Percentiles rank a stretch among this genome's conserved stretches.
These are phyloP conservation scores for Ananas comosus DNA, from an alignment of 176 grass and related monocot genomes.

Conservation along the genomic window DNA sequence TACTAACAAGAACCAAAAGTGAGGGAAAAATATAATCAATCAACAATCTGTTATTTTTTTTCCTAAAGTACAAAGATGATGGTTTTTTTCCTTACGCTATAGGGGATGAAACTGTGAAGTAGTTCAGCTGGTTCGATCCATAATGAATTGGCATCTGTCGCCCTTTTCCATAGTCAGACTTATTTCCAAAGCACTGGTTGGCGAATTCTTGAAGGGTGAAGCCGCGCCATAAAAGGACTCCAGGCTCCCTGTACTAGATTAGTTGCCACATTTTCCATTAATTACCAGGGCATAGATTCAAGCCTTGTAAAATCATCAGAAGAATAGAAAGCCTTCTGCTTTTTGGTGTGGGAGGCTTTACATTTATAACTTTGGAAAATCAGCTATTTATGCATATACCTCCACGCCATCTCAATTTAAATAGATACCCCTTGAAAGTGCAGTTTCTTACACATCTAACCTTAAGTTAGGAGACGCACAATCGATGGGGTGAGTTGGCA, in stretches of 20 bases:
- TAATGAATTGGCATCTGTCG: constrained; percentile 98
- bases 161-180: constrained; percentile 81
- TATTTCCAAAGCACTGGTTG: constrained; percentile 89
- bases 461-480: no score
- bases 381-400: no score
- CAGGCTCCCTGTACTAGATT: constrained; percentile 90
- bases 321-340: not conserved
- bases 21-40: constrained; percentile 3
- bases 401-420: no score
- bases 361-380: no score
- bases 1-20: constrained; percentile 39
- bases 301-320: not conserved
- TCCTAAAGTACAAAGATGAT: not conserved
- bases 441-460: no score
- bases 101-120: constrained; percentile 85
- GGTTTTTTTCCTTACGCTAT: constrained; percentile 51
- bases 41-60: not conserved
- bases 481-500: no score
- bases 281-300: not conserved
- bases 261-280: not conserved
- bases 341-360: no score
- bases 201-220: constrained; percentile 94
- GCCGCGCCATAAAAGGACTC: constrained; percentile 86
- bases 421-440: no score
- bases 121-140: constrained; percentile 76